Conservation (phyloP, 495 filamentous ascomycete genomes). For the Xylaria grammica region DNA sequence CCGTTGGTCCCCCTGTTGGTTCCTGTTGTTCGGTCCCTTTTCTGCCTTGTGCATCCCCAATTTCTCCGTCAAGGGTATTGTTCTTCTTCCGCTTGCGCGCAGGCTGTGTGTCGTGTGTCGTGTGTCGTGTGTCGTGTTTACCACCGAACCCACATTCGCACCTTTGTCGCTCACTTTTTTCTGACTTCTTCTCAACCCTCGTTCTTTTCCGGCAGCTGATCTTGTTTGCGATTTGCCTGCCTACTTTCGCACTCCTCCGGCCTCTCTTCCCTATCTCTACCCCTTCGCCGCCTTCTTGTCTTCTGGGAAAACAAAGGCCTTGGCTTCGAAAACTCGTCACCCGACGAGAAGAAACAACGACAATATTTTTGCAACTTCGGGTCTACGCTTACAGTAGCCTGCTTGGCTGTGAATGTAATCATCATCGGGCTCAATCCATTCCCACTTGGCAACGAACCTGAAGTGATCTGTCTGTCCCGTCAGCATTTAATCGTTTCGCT, state of each 20-base stretch:
- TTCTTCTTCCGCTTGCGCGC: not conserved
- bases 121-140: not conserved
- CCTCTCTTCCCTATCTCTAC: slow-evolving; percentile 42
- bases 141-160: slow-evolving; percentile 18
- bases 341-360: slow-evolving; percentile 6
- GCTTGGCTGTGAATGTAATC: slow-evolving; percentile 13
- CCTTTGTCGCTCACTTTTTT: slow-evolving; percentile 28
- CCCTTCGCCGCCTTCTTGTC: slow-evolving; percentile 34
- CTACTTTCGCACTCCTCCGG: slow-evolving; percentile 19
- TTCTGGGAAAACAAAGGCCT: not conserved
- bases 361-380: slow-evolving; percentile 35
- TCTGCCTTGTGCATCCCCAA: not conserved
- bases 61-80: slow-evolving; percentile 2
- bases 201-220: slow-evolving; percentile 25
- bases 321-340: not conserved
- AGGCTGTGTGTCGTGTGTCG: not conserved
- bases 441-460: slow-evolving; percentile 14
- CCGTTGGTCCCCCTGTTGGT: not conserved
- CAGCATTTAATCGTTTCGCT: not conserved
- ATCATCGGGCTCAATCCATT: slow-evolving; percentile 4
- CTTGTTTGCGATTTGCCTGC: slow-evolving; percentile 22
- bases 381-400: slow-evolving; percentile 12
- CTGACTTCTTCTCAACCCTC: slow-evolving; percentile 31
- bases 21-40: not conserved
- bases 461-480: slow-evolving; percentile 22